These are phyloP conservation scores for Pulveroboletus ravenelii DNA, from an alignment of 768 basidiomycete genomes.

Conservation along the genomic window DNA sequence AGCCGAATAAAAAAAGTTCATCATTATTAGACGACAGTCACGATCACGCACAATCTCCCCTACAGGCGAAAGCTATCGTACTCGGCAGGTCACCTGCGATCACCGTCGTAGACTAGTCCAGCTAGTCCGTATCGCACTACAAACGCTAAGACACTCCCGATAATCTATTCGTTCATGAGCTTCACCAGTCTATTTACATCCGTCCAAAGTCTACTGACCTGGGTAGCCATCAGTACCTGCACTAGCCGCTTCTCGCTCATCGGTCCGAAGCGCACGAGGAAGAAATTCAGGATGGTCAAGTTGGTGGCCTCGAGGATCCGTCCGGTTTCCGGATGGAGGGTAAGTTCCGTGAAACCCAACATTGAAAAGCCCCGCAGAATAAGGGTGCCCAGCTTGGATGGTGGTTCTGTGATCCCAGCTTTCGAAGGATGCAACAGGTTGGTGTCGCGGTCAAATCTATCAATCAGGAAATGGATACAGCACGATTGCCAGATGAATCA, in stretches of 20 bases:
- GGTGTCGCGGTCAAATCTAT: conserved; percentile 69
- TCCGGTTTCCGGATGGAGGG: conserved; percentile 48
- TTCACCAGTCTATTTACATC: background rate
- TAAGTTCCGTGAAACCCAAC: conserved; percentile 65
- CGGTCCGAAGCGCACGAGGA: conserved; percentile 75
- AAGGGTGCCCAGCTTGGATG: conserved; percentile 48
- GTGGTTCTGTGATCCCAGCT: conserved; percentile 53
- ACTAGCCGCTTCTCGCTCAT: conserved; percentile 83
- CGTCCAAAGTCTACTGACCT: conserved; percentile 43
- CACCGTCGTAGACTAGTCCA: conserved; percentile 86
- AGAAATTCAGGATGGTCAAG: conserved; percentile 84
- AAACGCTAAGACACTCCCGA: conserved; percentile 80
- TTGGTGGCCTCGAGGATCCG: conserved; percentile 74
- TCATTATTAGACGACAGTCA: conserved; percentile 1
- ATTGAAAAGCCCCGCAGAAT: conserved; percentile 56
- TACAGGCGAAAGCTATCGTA: background rate
- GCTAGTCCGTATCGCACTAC: conserved; percentile 86
- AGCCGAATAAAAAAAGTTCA: too few relatives aligned
- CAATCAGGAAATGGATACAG: background rate
- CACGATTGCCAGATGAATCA: background rate
- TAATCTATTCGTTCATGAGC: conserved; percentile 40
- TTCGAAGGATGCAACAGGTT: conserved; percentile 78
- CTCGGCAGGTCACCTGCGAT: conserved; percentile 53
- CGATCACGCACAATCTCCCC: conserved; percentile 26
- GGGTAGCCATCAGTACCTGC: conserved; percentile 64